A percentile compares a stretch with the other conserved stretches of the same genome.
Conservation (phyloP, 2,329 filamentous ascomycete species). For the Aurifilum marmelostoma region DNA sequence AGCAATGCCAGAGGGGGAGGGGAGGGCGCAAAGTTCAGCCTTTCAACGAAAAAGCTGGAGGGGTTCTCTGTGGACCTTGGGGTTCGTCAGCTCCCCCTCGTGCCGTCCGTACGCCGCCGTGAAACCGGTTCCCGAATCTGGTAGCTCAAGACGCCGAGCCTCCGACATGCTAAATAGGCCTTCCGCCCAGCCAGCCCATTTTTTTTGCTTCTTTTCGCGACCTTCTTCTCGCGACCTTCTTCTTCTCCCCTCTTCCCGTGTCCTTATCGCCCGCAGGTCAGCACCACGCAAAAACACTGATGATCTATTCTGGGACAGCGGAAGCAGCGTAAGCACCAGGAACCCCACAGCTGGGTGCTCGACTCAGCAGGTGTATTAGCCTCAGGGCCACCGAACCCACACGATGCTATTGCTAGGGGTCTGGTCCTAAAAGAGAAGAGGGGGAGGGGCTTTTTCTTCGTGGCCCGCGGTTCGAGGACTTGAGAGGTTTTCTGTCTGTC, state of each 20-base stretch:
- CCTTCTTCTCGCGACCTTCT: neutral
- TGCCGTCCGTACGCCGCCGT: conserved; percentile 13
- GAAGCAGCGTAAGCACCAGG: neutral
- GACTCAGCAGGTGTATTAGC: conserved; percentile 4
- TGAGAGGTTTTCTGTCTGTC: neutral
- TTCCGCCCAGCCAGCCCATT: neutral
- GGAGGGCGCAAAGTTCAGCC: conserved; percentile 15
- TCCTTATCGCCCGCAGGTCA: neutral
- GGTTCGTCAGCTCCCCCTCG: conserved; percentile 23
- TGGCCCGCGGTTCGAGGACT: neutral
- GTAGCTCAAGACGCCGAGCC: conserved; percentile 19
- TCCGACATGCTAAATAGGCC: conserved; percentile 12
- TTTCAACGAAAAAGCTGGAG: conserved; percentile 15
- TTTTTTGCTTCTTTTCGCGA: neutral
- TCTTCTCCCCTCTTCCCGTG: neutral
- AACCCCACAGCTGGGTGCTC: neutral
- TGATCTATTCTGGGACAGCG: neutral
- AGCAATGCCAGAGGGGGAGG: neutral
- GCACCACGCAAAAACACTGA: neutral
- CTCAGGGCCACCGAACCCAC: neutral
- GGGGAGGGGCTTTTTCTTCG: neutral
- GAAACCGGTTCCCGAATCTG: conserved; percentile 16
- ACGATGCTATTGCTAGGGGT: neutral
- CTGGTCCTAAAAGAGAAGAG: neutral
- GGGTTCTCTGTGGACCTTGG: neutral